phyloP scores from a whole-genome alignment of 306 rosid genomes.

The Dryas drummondii region DNA sequence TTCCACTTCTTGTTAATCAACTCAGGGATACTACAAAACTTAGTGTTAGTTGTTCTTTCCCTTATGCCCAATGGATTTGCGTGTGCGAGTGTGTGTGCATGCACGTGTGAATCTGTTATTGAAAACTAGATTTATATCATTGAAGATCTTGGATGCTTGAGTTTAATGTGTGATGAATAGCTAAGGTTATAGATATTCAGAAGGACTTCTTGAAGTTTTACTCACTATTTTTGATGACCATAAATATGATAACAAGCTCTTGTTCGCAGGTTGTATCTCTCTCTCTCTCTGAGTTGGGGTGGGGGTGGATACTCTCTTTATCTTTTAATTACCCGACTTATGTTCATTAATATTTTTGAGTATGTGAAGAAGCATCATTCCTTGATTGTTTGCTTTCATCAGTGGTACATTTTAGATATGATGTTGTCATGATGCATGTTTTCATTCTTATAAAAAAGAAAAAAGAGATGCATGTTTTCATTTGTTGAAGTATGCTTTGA shows the following conservation, averaged over 20 bases:
- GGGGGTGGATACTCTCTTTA: no score
- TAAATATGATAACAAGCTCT: not conserved
- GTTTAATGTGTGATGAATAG: not conserved
- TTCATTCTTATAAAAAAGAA: no score
- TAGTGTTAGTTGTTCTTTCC: slow-evolving; percentile 46
- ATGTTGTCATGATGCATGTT: not conserved
- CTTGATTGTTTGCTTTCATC: not conserved
- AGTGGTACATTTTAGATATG: not conserved
- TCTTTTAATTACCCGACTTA: not conserved
- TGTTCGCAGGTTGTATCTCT: not conserved
- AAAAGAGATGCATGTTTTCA: not conserved
- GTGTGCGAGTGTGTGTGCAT: not conserved
- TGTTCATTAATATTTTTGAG: not conserved
- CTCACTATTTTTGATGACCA: not conserved
- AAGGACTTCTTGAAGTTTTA: not conserved
- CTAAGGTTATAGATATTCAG: not conserved
- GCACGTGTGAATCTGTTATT: not conserved
- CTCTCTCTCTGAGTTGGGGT: no score
- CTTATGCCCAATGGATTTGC: slow-evolving; percentile 10
- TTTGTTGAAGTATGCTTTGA: not conserved
- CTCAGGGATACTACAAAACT: slow-evolving; percentile 82
- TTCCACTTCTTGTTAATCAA: slow-evolving; percentile 75
- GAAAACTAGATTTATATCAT: not conserved
- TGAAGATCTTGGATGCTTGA: not conserved
- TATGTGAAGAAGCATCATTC: not conserved